Evolutionary conservation across 176 grass and related monocot genomes (phyloP), one percentile per base, ranked within the genome.

Genomic region (Neostapfia colusana): DNA sequence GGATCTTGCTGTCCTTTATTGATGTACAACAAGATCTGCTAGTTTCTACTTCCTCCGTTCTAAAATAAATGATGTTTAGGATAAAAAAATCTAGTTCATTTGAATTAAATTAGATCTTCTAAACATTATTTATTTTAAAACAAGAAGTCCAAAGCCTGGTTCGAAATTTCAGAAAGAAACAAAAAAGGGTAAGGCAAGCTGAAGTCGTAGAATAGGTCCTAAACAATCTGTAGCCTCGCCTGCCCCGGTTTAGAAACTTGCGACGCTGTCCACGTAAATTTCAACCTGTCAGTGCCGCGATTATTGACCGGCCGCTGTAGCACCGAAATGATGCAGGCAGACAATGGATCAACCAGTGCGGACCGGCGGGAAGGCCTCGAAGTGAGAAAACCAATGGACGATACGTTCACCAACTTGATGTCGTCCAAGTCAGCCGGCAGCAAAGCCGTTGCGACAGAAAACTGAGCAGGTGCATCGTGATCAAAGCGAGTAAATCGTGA

Each of bases 391-490:
- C n/a, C 41, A 23, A 18, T n/a, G n/a, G n/a, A n/a, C 1, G 10
- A 7, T 16, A 55, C 48, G 21, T 54, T 23, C 45, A 37, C 37
- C 20, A 55, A 51, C 14, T 72, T 24, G 68, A 2, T 38, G 75
- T 53, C 66, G 24, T 41, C 55, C 23, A 67, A 36, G 70, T 66
- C 80, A 81, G 67, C 66, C 54, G 53, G 46, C 36, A 51, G 12
- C 18, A 50, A 77, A 45, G 37, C 25, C 13, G 31, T 21, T 10
- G 55, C 59, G 73, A 70, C 55, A 63, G 8, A 84, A 77, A 76
- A 35, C 18, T 77, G 65, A 53, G 65, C 73, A 84, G 65, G 34
- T 61, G 60, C 35, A 51, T 38, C 63, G 9, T 60, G 77, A 69
- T 24, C 53, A 26, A 80, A 67, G 54, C 24, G 24, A 70, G 64